Percentiles rank a stretch among this genome's conserved stretches.
Conservation (phyloP, 2,329 filamentous ascomycete genomes). For the Graphilbum sp. region DNA sequence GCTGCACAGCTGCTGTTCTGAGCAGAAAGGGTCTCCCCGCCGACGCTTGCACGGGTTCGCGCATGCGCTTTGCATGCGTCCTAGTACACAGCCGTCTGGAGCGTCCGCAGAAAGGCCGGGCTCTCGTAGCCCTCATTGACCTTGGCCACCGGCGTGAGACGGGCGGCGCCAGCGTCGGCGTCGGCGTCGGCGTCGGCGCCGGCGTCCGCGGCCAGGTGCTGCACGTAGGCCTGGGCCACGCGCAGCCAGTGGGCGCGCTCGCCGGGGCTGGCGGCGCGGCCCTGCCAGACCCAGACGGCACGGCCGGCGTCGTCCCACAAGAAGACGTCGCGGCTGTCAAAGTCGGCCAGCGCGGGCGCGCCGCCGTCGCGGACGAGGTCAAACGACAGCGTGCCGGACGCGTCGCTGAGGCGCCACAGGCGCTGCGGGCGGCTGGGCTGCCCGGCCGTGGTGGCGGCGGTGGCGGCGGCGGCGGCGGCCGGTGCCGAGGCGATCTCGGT, state of each 20-base stretch:
- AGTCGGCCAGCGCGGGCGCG: constrained; percentile 26
- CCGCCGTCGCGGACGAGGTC: constrained; percentile 39
- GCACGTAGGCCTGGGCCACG: constrained; percentile 39
- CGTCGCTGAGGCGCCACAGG: constrained; percentile 48
- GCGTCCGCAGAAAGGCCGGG: constrained; percentile 26
- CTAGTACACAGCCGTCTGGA: too few relatives aligned
- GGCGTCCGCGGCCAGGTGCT: constrained; percentile 18
- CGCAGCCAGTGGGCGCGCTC: constrained; percentile 46
- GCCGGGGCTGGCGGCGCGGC: constrained; percentile 34
- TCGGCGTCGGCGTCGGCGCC: constrained; percentile 12
- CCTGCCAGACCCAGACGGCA: constrained; percentile 51
- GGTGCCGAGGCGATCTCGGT: too few relatives aligned
- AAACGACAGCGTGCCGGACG: constrained; percentile 39
- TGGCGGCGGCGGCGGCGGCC: too few relatives aligned
- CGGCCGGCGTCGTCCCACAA: constrained; percentile 40
- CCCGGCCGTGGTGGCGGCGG: too few relatives aligned
- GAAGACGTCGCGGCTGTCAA: constrained; percentile 46
- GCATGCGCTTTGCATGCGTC: too few relatives aligned
- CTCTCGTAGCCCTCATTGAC: constrained; percentile 40
- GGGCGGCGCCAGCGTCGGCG: constrained; percentile 13
- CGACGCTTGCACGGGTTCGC: too few relatives aligned
- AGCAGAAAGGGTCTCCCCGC: too few relatives aligned
- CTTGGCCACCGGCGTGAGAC: constrained; percentile 27
- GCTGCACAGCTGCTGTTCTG: too few relatives aligned
- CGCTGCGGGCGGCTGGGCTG: constrained; percentile 15